phyloP scores from a whole-genome alignment of 2,329 filamentous ascomycete species.

The Clonostachys solani region DNA sequence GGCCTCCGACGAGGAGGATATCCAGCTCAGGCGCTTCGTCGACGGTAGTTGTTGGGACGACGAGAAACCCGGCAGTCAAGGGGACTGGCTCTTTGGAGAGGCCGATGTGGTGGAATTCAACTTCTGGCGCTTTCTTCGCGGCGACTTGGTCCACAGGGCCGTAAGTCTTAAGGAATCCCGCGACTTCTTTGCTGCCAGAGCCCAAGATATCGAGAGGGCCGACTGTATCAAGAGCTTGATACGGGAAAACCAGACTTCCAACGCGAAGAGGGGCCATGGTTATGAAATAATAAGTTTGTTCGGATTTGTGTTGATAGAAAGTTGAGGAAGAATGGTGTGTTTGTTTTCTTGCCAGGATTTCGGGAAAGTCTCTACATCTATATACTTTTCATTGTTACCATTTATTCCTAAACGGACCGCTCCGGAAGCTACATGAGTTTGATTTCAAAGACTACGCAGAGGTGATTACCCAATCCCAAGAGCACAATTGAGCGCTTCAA shows the following conservation, averaged over 20 bases:
- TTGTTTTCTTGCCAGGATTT: no score
- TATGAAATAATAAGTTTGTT: conserved; percentile 17
- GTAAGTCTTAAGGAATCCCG: conserved; percentile 2
- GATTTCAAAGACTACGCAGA: no score
- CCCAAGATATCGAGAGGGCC: conserved; percentile 22
- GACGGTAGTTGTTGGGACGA: conserved; percentile 20
- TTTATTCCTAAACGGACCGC: no score
- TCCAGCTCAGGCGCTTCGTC: conserved; percentile 30
- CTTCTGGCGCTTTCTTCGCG: background rate
- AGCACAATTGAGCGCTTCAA: no score
- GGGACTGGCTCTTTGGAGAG: conserved; percentile 17
- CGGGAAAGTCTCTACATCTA: no score
- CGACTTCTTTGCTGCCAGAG: conserved; percentile 11
- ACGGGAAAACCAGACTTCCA: conserved; percentile 18
- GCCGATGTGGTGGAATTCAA: conserved; percentile 25
- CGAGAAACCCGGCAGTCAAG: conserved; percentile 5
- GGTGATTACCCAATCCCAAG: no score
- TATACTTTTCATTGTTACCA: no score
- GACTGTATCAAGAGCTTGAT: conserved; percentile 23
- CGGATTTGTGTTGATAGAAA: no score
- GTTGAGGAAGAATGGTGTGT: no score
- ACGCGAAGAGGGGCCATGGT: conserved; percentile 16
- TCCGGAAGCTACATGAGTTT: no score
- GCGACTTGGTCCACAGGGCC: conserved; percentile 4
- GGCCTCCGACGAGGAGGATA: conserved; percentile 26